Conservation (phyloP, 139 green algal species). For the Yamagishiella unicocca region DNA sequence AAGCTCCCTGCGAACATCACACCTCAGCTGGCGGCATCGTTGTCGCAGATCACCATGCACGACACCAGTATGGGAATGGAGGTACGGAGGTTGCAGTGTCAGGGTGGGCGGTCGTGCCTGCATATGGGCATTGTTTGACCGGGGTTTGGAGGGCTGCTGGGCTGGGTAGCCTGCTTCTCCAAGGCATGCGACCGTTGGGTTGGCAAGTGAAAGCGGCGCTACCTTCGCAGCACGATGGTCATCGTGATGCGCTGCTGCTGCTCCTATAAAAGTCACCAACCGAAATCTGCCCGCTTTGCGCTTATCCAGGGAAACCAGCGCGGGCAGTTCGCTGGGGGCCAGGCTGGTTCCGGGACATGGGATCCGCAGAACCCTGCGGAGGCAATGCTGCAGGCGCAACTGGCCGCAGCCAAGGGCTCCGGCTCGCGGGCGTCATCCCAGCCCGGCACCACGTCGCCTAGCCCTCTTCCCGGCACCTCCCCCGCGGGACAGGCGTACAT, state of each 20-base stretch:
- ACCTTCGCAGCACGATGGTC: no score
- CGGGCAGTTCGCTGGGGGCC: neutral
- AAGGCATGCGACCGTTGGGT: no score
- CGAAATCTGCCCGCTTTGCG: neutral
- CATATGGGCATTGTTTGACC: neutral
- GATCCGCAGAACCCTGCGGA: conserved; percentile 1
- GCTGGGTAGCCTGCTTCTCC: no score
- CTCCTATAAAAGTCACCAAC: no score
- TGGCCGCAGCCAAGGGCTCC: neutral
- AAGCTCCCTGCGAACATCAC: conserved; percentile 60
- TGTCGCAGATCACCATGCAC: conserved; percentile 39
- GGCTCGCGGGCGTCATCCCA: conserved; percentile 20
- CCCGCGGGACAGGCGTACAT: neutral
- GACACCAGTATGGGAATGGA: neutral
- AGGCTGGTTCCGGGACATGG: neutral
- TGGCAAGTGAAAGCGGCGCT: no score
- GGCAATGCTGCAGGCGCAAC: neutral
- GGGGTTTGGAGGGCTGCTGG: no score
- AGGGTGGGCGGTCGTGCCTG: no score
- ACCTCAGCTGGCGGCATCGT: conserved; percentile 53
- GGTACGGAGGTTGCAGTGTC: neutral
- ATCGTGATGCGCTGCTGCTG: no score
- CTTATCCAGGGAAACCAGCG: neutral
- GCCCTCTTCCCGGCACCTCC: conserved; percentile 25
- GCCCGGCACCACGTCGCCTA: conserved; percentile 22